Percentiles rank a stretch among this genome's conserved stretches.
phyloP scores from a whole-genome alignment of 116 monocot species.

The Papilionanthe hybrid region DNA sequence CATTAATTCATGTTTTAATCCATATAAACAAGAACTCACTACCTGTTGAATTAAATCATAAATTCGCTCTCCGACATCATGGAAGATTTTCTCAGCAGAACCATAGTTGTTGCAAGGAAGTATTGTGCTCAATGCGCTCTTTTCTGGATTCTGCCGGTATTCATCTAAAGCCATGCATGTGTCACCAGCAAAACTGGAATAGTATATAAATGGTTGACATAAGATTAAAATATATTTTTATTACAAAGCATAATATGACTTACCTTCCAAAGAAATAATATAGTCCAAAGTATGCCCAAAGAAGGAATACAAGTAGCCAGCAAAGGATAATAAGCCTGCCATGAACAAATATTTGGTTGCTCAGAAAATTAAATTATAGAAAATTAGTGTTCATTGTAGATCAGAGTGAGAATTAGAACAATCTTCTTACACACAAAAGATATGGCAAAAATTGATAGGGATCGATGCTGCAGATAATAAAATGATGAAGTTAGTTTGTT shows the following conservation, averaged over 20 bases:
- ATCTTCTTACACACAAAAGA: background rate
- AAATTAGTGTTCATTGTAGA: background rate
- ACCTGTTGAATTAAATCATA: slow-evolving; percentile 60
- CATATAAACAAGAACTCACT: background rate
- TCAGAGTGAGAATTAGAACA: background rate
- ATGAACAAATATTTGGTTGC: background rate
- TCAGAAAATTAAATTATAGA: background rate
- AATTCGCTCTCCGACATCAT: slow-evolving; percentile 40
- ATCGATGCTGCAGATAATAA: background rate
- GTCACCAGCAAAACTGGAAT: slow-evolving; percentile 62
- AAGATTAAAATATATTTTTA: background rate
- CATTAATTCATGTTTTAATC: background rate
- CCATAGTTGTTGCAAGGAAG: slow-evolving; percentile 44
- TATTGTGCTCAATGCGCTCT: slow-evolving; percentile 59
- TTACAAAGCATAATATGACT: slow-evolving; percentile 12
- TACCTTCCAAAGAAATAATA: slow-evolving; percentile 72
- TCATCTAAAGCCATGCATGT: slow-evolving; percentile 65
- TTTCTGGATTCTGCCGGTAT: slow-evolving; percentile 43
- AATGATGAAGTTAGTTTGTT: background rate
- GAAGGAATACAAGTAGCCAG: slow-evolving; percentile 56
- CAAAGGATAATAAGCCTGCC: slow-evolving; percentile 48
- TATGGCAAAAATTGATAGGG: background rate
- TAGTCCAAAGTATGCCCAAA: slow-evolving; percentile 63
- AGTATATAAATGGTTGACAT: background rate
- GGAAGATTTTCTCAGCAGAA: slow-evolving; percentile 30